A percentile compares a stretch with the other conserved stretches of the same genome.
These are phyloP conservation scores for Arthrinium phaeospermum DNA, from an alignment of 2,329 filamentous ascomycete species.

Conservation along the genomic window DNA sequence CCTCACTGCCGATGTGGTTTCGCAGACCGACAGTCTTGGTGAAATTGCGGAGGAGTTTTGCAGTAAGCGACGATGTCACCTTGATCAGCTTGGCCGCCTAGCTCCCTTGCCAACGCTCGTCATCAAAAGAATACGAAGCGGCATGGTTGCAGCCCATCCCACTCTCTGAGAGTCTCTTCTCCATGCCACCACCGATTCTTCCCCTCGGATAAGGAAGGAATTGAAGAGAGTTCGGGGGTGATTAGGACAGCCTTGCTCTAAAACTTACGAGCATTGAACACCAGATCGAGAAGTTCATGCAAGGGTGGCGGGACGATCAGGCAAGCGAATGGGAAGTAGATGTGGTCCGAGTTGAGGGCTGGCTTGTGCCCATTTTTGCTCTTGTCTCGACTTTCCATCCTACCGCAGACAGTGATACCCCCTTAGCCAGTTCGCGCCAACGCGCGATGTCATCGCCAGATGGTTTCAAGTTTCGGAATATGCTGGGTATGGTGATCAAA, in stretches of 20 bases:
- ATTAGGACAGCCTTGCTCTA: not conserved
- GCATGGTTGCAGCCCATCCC: conserved; percentile 7
- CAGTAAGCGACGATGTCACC: conserved; percentile 34
- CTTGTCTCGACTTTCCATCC: not conserved
- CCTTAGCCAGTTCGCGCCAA: conserved; percentile 14
- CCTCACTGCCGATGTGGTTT: conserved; percentile 12
- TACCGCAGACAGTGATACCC: not conserved
- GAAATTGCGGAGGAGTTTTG: conserved; percentile 34
- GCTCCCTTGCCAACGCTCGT: conserved; percentile 4
- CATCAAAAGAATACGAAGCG: conserved; percentile 15
- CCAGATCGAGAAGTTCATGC: conserved; percentile 21
- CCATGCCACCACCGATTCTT: not conserved
- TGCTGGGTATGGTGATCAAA: conserved; percentile 39
- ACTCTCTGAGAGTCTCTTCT: not conserved
- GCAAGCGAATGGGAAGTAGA: conserved; percentile 21
- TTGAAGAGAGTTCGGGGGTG: not conserved
- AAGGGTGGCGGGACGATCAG: conserved; percentile 30
- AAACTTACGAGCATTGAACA: conserved; percentile 10
- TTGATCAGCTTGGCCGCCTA: conserved; percentile 24
- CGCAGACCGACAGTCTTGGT: conserved; percentile 21
- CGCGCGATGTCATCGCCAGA: conserved; percentile 15
- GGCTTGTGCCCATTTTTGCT: conserved; percentile 5
- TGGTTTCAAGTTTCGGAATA: conserved; percentile 40
- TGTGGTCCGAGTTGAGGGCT: conserved; percentile 19
- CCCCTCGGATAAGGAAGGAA: not conserved